A percentile compares a stretch with the other conserved stretches of the same genome.
These are phyloP conservation scores for Lantana camara DNA, from an alignment of 257 asterid genomes.

Conservation along the genomic window DNA sequence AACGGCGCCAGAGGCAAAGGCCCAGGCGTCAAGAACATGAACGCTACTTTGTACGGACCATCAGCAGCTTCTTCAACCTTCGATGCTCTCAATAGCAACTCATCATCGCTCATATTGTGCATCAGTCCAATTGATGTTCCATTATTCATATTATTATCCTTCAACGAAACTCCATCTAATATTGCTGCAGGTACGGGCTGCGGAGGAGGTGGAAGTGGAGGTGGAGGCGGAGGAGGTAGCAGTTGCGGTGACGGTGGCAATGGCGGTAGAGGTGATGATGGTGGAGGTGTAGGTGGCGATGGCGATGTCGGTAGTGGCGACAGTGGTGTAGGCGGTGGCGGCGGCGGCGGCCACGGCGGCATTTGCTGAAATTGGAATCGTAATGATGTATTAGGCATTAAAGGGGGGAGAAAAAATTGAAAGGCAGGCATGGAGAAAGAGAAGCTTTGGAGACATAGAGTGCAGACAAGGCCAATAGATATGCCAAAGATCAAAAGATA, in stretches of 20 bases:
- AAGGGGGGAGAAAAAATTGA: slow-evolving; percentile 6
- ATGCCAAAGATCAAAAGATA: slow-evolving; percentile 50
- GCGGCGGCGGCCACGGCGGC: background rate
- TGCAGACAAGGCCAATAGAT: slow-evolving; percentile 46
- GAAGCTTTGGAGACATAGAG: slow-evolving; percentile 37
- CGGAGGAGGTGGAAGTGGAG: too few species aligned
- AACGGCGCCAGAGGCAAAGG: slow-evolving; percentile 61
- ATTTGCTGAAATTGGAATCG: background rate
- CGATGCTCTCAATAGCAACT: slow-evolving; percentile 51
- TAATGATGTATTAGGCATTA: background rate
- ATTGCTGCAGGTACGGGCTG: too few species aligned
- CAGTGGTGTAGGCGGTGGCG: background rate
- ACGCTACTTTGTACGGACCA: slow-evolving; percentile 45
- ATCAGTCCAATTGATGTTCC: background rate
- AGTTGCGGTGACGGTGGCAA: too few species aligned
- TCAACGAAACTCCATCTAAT: background rate
- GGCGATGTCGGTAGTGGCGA: too few species aligned
- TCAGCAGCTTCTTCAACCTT: background rate
- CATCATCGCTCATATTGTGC: slow-evolving; percentile 68
- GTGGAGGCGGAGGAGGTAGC: too few species aligned
- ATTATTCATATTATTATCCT: background rate
- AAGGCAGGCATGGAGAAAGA: slow-evolving; percentile 30
- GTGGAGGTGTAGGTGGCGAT: too few species aligned
- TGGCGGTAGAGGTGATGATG: too few species aligned
- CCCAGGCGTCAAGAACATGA: slow-evolving; percentile 76